phyloP scores from a whole-genome alignment of 83 land plant genomes.

The Picea mariana region DNA sequence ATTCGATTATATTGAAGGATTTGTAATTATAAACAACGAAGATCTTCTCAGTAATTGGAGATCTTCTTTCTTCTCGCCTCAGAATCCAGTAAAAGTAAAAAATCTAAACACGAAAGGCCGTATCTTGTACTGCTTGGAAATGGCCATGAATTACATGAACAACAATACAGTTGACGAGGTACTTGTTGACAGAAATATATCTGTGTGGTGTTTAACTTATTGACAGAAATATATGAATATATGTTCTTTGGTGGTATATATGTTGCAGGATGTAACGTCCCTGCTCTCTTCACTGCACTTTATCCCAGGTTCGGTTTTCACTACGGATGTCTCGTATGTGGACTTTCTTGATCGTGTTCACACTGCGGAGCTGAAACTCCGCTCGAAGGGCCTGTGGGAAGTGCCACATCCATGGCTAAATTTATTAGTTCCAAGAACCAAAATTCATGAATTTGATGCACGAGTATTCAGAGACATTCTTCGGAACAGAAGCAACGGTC shows the following conservation, averaged over 20 bases:
- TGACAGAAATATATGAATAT: too few species aligned
- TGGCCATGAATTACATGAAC: constrained; percentile 26
- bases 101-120: constrained; percentile 27
- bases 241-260: neutral
- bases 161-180: constrained; percentile 32
- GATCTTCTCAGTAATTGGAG: constrained; percentile 57
- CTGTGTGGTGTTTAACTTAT: too few species aligned
- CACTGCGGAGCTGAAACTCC: constrained; percentile 59
- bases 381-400: constrained; percentile 71
- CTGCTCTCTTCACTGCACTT: constrained; percentile 41
- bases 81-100: constrained; percentile 28
- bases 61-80: constrained; percentile 56
- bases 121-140: constrained; percentile 41
- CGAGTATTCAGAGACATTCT: constrained; percentile 14
- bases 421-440: constrained; percentile 20
- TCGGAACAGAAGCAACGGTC: constrained; percentile 22
- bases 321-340: constrained; percentile 44
- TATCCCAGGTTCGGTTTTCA: constrained; percentile 30
- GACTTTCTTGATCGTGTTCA: constrained; percentile 74
- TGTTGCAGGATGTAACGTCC: constrained; percentile 59
- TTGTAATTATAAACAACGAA: constrained; percentile 41
- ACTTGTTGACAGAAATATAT: constrained; percentile 36
- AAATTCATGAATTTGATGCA: constrained; percentile 18
- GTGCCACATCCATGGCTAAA: constrained; percentile 79
- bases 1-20: constrained; percentile 85